Base-by-base conservation (phyloP, 2,329 filamentous ascomycete species). In the Diaporthe sp. region DNA sequence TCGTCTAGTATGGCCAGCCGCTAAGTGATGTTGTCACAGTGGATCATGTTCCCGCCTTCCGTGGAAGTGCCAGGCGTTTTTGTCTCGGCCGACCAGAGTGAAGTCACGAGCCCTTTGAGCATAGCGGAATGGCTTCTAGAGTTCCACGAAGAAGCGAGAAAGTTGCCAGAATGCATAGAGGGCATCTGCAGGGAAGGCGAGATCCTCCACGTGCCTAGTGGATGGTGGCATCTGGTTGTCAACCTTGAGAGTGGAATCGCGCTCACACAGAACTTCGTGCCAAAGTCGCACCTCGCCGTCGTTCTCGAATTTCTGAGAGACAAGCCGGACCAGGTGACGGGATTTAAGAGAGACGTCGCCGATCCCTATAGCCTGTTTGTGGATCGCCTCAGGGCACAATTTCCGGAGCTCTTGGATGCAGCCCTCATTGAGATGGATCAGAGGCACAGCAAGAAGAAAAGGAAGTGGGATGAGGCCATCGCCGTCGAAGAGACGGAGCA, bases 191-290 rank as follows among this genome's bases (percentile, higher is more conserved):
- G 86, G 19, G 90, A 92, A 55, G 96, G 96, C 2, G 97, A 98
- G 83, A 92, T 98, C 22, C 84, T 98, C 67, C 95, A 98, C 81
- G 96, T 98, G 8, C 96, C 97, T 0, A 95, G 93, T 69, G 96
- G 96, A 8, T 98, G 96, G 96, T 98, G 97, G 92, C 96, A 98
- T 86, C 86, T 98, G 42, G 97, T 98, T 13, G 92, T 98, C 60
- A 98, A 98, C 80, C 86, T 98, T 1, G 93, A 95, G 78, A 89
- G 91, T 17, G 93, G 94, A 57, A 94, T 98, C 77, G 97, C 96
- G 5, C 89, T 98, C 77, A 98, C 96, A 10, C 96, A 98, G 82
- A 98, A 98, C 82, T 98, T 98, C 81, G 94, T 98, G 17, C 96
- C 97, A 52, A 86, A 86, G 76, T 91, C 91, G 5, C 93, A 96